A percentile compares a stretch with the other conserved stretches of the same genome.
phyloP scores from a whole-genome alignment of 1,284 basidiomycete species.

The Cryptococcus deneoformans region DNA sequence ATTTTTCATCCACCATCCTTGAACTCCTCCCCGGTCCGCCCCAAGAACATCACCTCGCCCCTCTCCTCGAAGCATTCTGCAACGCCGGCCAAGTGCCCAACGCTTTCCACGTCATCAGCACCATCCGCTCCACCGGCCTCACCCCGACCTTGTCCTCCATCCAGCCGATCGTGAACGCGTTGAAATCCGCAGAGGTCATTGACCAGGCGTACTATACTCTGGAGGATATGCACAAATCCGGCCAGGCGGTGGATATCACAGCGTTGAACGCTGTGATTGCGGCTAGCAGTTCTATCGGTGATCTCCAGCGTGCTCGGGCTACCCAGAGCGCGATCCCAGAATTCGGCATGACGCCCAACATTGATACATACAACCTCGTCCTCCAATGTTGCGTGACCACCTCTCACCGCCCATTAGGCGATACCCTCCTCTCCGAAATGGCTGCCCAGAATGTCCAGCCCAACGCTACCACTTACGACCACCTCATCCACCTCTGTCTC shows the following conservation, averaged over 20 bases:
- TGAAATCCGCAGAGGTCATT: constrained; percentile 57
- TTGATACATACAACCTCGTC: constrained; percentile 68
- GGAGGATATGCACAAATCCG: constrained; percentile 59
- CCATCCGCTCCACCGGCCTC: constrained; percentile 33
- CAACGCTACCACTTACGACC: constrained; percentile 61
- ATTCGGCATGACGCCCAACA: constrained; percentile 58
- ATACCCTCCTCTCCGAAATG: constrained; percentile 41
- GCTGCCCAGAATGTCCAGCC: constrained; percentile 51
- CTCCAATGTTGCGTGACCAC: constrained; percentile 60
- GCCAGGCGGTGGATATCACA: constrained; percentile 57
- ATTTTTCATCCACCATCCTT: constrained; percentile 65
- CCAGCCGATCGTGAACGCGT: constrained; percentile 54
- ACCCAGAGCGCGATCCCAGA: constrained; percentile 64
- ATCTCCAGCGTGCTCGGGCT: constrained; percentile 72
- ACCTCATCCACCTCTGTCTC: constrained; percentile 65
- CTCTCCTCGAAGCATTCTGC: constrained; percentile 46
- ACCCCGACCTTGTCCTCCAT: constrained; percentile 30
- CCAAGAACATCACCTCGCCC: constrained; percentile 55
- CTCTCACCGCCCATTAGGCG: constrained; percentile 34
- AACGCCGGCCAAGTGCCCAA: constrained; percentile 39
- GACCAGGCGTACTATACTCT: constrained; percentile 66
- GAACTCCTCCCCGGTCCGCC: constrained; percentile 54
- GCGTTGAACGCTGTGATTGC: constrained; percentile 65
- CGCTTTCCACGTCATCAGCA: constrained; percentile 35
- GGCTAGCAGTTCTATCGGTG: constrained; percentile 61